Percentiles rank a stretch among this genome's conserved stretches.
phyloP scores from a whole-genome alignment of 1,284 basidiomycete species.

The Blastosporella zonata region DNA sequence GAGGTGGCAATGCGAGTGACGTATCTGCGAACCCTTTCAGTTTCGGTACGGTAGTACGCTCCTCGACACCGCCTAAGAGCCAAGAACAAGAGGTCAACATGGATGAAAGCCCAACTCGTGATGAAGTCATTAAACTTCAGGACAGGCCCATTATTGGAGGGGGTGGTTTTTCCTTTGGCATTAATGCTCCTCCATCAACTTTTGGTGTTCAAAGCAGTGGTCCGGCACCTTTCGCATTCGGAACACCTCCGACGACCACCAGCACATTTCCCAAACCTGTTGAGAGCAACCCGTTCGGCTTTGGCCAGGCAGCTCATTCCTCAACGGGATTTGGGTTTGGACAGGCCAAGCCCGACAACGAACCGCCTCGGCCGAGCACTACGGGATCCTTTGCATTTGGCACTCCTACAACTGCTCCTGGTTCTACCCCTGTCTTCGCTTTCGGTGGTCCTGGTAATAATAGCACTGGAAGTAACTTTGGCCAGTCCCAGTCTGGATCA shows the following conservation, averaged over 20 bases:
- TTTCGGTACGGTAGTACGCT: conserved; percentile 37
- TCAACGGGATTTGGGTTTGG: conserved; percentile 31
- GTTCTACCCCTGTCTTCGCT: conserved; percentile 38
- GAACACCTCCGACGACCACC: conserved; percentile 23
- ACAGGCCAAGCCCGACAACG: conserved; percentile 28
- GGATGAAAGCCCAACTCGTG: conserved; percentile 69
- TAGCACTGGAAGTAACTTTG: conserved; percentile 40
- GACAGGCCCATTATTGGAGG: conserved; percentile 36
- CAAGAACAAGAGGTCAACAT: conserved; percentile 58
- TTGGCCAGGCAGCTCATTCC: conserved; percentile 26
- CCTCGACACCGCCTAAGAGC: conserved; percentile 54
- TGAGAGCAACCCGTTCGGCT: conserved; percentile 31
- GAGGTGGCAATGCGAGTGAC: conserved; percentile 26
- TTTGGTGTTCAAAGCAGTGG: conserved; percentile 23
- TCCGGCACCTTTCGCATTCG: conserved; percentile 39
- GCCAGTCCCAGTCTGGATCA: conserved; percentile 39
- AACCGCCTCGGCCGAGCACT: conserved; percentile 35
- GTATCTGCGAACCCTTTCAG: conserved; percentile 33
- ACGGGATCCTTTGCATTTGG: conserved; percentile 44
- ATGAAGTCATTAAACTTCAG: conserved; percentile 35
- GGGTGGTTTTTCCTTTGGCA: conserved; percentile 45
- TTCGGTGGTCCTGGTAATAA: conserved; percentile 38
- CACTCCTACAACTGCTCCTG: conserved; percentile 34
- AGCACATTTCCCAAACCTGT: conserved; percentile 32
- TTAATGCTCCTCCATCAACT: conserved; percentile 19